phyloP scores from a whole-genome alignment of 2,329 filamentous ascomycete species.

The Botryotinia globosa region DNA sequence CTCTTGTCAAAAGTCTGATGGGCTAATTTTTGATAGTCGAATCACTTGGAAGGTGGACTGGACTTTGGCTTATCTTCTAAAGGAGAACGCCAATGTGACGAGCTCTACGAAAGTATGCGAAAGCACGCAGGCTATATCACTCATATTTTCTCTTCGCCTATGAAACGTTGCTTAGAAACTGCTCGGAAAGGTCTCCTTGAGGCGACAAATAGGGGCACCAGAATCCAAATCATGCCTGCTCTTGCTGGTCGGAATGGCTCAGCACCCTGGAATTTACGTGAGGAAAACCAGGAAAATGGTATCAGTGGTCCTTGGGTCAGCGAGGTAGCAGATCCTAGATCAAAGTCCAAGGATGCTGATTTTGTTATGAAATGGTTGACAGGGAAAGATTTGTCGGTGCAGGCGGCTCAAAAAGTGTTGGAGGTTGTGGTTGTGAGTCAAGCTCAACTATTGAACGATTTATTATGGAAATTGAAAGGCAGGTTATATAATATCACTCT shows the following conservation, averaged over 20 bases:
- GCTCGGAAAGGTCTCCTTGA: conserved; percentile 7
- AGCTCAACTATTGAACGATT: background rate
- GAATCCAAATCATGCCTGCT: background rate
- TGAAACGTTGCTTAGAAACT: conserved; percentile 4
- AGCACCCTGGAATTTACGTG: background rate
- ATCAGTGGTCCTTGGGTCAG: background rate
- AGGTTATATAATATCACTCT: background rate
- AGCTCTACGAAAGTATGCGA: conserved; percentile 4
- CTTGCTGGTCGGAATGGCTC: background rate
- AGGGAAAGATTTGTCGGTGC: background rate
- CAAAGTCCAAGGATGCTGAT: background rate
- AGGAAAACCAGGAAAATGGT: background rate
- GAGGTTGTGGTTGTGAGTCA: conserved; percentile 7
- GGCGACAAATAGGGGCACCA: background rate
- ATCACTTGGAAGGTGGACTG: background rate
- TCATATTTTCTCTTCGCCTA: conserved; percentile 11
- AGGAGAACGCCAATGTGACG: background rate
- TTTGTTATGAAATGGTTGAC: conserved; percentile 5
- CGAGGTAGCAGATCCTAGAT: background rate
- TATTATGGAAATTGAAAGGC: background rate
- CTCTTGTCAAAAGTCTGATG: background rate
- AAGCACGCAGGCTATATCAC: background rate
- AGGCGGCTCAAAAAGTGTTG: conserved; percentile 5
- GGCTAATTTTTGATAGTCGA: background rate
- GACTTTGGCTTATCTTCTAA: background rate